Conservation (phyloP, 768 basidiomycete species). For the Boletus rubropictus region DNA sequence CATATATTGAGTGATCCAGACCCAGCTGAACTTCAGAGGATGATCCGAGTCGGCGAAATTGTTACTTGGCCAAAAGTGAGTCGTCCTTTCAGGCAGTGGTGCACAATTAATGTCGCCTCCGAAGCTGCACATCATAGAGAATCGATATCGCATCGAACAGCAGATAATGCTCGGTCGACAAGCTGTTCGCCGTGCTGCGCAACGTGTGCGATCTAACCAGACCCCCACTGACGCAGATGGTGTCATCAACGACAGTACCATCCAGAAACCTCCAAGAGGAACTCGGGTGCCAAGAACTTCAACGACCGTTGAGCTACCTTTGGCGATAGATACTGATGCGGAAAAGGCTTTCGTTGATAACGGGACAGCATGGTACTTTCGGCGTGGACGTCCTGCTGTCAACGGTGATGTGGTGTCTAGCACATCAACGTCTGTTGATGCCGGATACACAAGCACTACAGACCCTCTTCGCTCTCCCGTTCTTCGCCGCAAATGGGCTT, state of each 20-base stretch:
- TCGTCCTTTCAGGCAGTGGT: not conserved
- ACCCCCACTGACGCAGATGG: constrained; percentile 22
- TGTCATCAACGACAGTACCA: constrained; percentile 17
- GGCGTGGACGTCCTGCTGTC: constrained; percentile 38
- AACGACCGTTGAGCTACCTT: constrained; percentile 45
- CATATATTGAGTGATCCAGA: constrained; percentile 81
- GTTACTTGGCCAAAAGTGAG: constrained; percentile 97
- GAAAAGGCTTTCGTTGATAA: constrained; percentile 59
- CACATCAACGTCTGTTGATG: constrained; percentile 29
- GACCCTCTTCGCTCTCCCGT: constrained; percentile 39
- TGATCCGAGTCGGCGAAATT: constrained; percentile 80
- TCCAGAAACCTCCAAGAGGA: constrained; percentile 24
- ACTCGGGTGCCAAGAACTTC: constrained; percentile 10
- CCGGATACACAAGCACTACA: constrained; percentile 21
- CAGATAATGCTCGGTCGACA: constrained; percentile 78
- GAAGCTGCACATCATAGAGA: constrained; percentile 90
- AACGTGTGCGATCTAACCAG: constrained; percentile 27
- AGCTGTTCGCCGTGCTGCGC: constrained; percentile 53
- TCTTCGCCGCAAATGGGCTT: constrained; percentile 46
- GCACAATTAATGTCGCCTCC: constrained; percentile 7
- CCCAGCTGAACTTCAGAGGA: constrained; percentile 69
- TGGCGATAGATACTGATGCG: constrained; percentile 75
- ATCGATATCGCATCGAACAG: constrained; percentile 79
- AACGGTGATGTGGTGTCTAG: constrained; percentile 27
- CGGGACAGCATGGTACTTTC: constrained; percentile 51